Conservation (phyloP, 75 land plant genomes). For the Sequoiadendron giganteum region DNA sequence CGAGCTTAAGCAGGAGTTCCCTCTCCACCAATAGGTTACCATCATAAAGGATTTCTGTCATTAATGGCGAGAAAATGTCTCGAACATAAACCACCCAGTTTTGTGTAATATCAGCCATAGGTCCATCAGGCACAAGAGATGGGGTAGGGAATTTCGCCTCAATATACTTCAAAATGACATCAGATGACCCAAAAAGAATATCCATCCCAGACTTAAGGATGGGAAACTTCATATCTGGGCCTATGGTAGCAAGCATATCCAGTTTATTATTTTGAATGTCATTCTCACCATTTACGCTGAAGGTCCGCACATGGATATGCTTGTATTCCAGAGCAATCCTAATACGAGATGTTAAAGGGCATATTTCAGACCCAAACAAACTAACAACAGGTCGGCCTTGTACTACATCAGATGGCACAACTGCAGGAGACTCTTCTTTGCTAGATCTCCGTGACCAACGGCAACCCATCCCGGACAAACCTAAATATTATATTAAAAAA, state of each 20-base stretch:
- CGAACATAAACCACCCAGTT: conserved; percentile 44
- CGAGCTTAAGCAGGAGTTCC: conserved; percentile 19
- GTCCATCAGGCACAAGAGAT: conserved; percentile 18
- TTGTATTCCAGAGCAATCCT: conserved; percentile 73
- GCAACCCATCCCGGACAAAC: conserved; percentile 6
- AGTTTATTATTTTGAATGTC: conserved; percentile 12
- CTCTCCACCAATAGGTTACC: conserved; percentile 21
- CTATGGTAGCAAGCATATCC: conserved; percentile 25
- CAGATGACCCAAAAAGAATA: conserved; percentile 45
- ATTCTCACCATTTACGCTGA: conserved; percentile 28
- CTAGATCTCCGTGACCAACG: neutral
- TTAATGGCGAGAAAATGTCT: conserved; percentile 37
- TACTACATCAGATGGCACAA: conserved; percentile 18
- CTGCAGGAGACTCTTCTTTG: neutral
- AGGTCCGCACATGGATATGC: conserved; percentile 26
- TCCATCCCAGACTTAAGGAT: conserved; percentile 43
- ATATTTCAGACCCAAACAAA: conserved; percentile 49
- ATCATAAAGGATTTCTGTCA: conserved; percentile 29
- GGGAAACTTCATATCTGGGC: conserved; percentile 34
- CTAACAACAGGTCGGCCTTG: conserved; percentile 11
- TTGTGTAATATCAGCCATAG: conserved; percentile 14
- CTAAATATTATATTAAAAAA: neutral
- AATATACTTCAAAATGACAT: conserved; percentile 49
- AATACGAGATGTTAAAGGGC: conserved; percentile 46
- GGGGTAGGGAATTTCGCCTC: conserved; percentile 54